Evolutionary conservation across 208 protist species (phyloP), one percentile per base, ranked within the genome.

Genomic region (Trypanosoma brucei): DNA sequence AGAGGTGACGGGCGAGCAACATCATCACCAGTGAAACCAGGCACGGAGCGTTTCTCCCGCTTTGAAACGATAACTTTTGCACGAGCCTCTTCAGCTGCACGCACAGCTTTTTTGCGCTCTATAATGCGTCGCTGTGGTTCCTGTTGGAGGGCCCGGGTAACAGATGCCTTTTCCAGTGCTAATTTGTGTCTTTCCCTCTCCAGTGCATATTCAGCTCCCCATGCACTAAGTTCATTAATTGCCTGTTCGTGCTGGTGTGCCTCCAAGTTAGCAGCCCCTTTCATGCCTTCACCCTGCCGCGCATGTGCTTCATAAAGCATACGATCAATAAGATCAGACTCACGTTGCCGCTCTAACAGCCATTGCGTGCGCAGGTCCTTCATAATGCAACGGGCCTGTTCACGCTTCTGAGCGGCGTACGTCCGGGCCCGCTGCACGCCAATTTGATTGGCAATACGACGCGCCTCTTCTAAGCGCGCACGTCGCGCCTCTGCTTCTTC

Each of bases 181-280:
- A 92, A 61, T 0, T 75, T 75, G 59, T 76, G 73, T 0, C 86
- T 69, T 7, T 78, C 80, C 4, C 48, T 51, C 52, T 83, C 81
- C 30, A 92, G 51, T 6, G 64, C 31, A 38, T 70, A 70, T 55
- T 92, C 83, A 5, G 78, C 77, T 13, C 38, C 58, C 86, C 86
- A 92, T 44, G 86, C 86, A 52, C 45, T 35, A 1, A 71, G 64
- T 66, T 90, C 86, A 22, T 48, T 50, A 7, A 33, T 9, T 0
- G 81, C 76, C 6, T 66, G 39, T 9, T 52, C 35, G 2, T n/a
- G 39, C 42, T 68, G 65, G 39, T 7, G 51, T 31, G 65, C 48
- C 14, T 40, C 2, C 6, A 65, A 2, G 35, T 37, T 68, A 0
- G 72, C 79, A 31, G 72, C 74, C 8, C 54, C 42, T 36, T 65